A percentile compares a stretch with the other conserved stretches of the same genome.
Evolutionary conservation across 192 early-diverging fungal genomes (phyloP).

Genomic region (Coemansia sp.): DNA sequence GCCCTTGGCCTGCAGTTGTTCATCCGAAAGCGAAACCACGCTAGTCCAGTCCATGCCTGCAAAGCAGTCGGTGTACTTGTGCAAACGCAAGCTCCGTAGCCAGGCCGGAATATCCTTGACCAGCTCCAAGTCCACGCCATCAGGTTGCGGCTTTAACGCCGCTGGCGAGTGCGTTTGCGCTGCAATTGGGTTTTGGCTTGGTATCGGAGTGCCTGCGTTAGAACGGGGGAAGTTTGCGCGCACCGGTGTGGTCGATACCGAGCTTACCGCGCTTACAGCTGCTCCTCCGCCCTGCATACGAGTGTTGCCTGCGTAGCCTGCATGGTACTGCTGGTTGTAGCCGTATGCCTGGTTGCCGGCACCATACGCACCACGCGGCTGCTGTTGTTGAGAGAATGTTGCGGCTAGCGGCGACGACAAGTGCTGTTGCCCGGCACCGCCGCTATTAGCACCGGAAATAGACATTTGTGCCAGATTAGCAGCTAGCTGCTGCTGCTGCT

Average conservation of each 20-base stretch:
- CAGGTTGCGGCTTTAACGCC: constrained; percentile 13
- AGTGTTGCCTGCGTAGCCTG: constrained; percentile 2
- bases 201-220: neutral
- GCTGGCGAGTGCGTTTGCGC: neutral
- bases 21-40: constrained; percentile 82
- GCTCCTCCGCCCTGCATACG: constrained; percentile 1
- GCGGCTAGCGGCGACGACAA: constrained; percentile 15
- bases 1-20: constrained; percentile 75
- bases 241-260: constrained; percentile 23
- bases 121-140: constrained; percentile 31
- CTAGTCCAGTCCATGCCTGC: constrained; percentile 83
- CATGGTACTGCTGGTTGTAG: constrained; percentile 9
- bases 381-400: constrained; percentile 21
- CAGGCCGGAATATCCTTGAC: constrained; percentile 85
- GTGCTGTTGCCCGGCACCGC: neutral
- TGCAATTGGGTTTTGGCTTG: neutral
- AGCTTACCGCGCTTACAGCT: constrained; percentile 8
- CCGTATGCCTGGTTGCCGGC: constrained; percentile 2
- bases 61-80: constrained; percentile 94
- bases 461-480: constrained; percentile 40
- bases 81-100: constrained; percentile 87
- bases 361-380: constrained; percentile 9
- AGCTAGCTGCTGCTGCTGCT: constrained; percentile 44
- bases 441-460: constrained; percentile 1
- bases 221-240: constrained; percentile 3